Conservation (phyloP, 441 rosid genomes). For the Caryocar brasiliense region DNA sequence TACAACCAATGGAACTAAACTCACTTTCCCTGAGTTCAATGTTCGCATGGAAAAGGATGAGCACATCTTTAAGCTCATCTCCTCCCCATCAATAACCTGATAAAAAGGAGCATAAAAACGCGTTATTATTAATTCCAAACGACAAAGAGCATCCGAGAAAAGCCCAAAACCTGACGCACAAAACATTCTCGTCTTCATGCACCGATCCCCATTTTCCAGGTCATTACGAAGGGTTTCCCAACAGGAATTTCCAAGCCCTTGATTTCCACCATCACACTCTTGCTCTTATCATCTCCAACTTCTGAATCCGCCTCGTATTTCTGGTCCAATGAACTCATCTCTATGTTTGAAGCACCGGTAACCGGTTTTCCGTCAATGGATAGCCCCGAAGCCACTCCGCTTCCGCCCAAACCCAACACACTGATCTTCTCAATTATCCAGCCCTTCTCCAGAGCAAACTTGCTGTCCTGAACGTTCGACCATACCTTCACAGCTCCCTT, state of each 20-base stretch:
- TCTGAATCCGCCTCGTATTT: slow-evolving; percentile 21
- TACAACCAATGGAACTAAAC: not conserved
- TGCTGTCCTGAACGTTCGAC: slow-evolving; percentile 69
- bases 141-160: not conserved
- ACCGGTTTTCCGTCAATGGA: slow-evolving; percentile 36
- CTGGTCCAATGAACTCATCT: slow-evolving; percentile 38
- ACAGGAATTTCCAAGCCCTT: slow-evolving; percentile 49
- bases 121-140: not conserved
- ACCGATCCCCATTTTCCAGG: slow-evolving; percentile 52
- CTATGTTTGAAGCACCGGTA: slow-evolving; percentile 15
- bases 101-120: not conserved
- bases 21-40: not conserved
- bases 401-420: slow-evolving; percentile 58
- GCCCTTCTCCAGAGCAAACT: slow-evolving; percentile 65
- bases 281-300: slow-evolving; percentile 27
- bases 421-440: slow-evolving; percentile 57
- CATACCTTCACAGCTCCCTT: slow-evolving; percentile 64
- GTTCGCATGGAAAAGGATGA: slow-evolving; percentile 33
- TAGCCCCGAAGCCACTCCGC: slow-evolving; percentile 28
- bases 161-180: not conserved
- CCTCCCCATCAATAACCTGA: slow-evolving; percentile 21
- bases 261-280: slow-evolving; percentile 51
- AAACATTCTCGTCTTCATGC: slow-evolving; percentile 9
- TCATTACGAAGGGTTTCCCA: slow-evolving; percentile 58
- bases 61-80: slow-evolving; percentile 28